Evolutionary conservation across 129 eudicot genomes (phyloP), one percentile per base, ranked within the genome.

Genomic region (Chrysanthemum lavandulifolium): DNA sequence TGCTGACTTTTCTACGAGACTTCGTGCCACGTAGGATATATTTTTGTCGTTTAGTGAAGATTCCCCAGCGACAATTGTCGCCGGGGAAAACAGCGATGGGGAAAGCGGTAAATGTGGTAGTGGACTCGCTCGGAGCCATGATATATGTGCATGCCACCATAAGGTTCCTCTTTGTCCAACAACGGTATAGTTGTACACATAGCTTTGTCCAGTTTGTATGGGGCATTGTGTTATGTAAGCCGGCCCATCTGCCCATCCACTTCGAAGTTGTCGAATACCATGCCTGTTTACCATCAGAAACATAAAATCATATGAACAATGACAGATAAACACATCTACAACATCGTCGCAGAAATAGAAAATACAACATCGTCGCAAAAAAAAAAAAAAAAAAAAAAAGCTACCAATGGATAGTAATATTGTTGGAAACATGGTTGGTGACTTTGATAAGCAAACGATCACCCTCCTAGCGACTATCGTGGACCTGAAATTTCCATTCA

Each of bases 111-210:
- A n/a, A n/a, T n/a, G n/a, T n/a, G n/a, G n/a, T n/a, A n/a, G n/a
- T n/a, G n/a, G n/a, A 62, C 82, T 72, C 12, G 88, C 90, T 76
- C 95, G 76, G 10, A 88, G 49, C 90, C 95, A 85, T 25, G 90
- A 19, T 19, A 19, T 19, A 19, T 19, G 21, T 19, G 21, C 21
- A 19, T 19, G 21, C 21, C 21, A 19, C 21, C 21, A 19, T 19
- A 19, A 19, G 21, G 21, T 19, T 19, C 21, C 21, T 19, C 21
- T 19, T 19, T 19, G 21, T 19, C 21, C 21, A 19, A 19, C 21
- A 19, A 19, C 21, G 21, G 21, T 19, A 19, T 19, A 19, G 21
- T 19, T 19, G 21, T 19, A 19, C 21, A 19, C 21, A 19, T 19
- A 19, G 21, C 21, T 19, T 19, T 19, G 21, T 19, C 21, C 21